Conservation (phyloP, 768 basidiomycete genomes). For the Butyriboletus loyo region DNA sequence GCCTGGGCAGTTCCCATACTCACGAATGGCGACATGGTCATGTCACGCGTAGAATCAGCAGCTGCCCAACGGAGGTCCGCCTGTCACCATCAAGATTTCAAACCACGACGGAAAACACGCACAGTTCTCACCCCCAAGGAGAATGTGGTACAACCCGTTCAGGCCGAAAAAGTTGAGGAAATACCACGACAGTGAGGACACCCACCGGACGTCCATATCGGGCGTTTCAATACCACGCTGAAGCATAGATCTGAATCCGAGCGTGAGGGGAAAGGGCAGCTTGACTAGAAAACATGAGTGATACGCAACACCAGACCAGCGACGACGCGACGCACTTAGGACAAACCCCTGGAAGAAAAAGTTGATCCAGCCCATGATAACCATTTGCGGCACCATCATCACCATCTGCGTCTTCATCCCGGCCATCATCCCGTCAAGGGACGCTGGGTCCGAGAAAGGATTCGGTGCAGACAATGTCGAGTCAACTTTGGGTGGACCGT, state of each 20-base stretch:
- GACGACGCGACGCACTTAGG: conserved; percentile 74
- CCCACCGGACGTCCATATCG: conserved; percentile 99
- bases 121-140: conserved; percentile 91
- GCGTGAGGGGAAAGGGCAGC: conserved; percentile 92
- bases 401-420: conserved; percentile 99
- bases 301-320: neutral
- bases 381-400: conserved; percentile 98
- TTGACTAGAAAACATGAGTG: conserved; percentile 57
- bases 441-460: conserved; percentile 82
- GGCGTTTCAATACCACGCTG: conserved; percentile 93
- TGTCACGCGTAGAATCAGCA: conserved; percentile 75
- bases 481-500: conserved; percentile 69
- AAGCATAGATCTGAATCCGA: conserved; percentile 97
- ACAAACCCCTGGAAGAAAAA: conserved; percentile 99
- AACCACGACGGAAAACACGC: conserved; percentile 27
- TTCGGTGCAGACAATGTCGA: conserved; percentile 62
- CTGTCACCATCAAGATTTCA: conserved; percentile 13
- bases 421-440: conserved; percentile 98
- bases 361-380: conserved; percentile 99
- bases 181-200: conserved; percentile 98
- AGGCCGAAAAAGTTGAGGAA: conserved; percentile 98
- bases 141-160: conserved; percentile 91
- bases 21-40: conserved; percentile 69
- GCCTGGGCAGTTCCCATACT: conserved; percentile 44
- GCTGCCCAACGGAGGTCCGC: conserved; percentile 41